Conservation (phyloP, 2,329 filamentous ascomycete species). For the Aspergillus clavatus region DNA sequence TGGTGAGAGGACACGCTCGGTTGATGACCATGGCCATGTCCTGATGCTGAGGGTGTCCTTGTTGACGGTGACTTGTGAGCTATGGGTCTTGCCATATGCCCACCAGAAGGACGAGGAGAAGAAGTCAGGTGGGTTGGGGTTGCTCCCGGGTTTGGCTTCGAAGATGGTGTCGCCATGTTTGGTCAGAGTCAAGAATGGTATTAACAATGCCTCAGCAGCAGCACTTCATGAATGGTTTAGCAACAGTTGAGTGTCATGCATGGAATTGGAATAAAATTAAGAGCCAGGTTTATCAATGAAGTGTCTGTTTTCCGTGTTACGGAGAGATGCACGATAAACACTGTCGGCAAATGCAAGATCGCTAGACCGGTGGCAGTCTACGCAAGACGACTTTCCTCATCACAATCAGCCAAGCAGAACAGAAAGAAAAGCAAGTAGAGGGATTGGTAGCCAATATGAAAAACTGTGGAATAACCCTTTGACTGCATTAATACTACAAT, state of each 20-base stretch:
- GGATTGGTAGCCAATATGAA: neutral
- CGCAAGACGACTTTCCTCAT: neutral
- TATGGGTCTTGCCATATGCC: slow-evolving; percentile 36
- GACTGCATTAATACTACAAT: neutral
- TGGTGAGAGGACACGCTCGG: slow-evolving; percentile 38
- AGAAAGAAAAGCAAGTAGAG: neutral
- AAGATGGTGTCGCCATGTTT: slow-evolving; percentile 43
- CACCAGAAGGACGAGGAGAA: slow-evolving; percentile 40
- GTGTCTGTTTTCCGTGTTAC: slow-evolving; percentile 2
- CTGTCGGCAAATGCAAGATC: neutral
- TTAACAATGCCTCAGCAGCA: neutral
- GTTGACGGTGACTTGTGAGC: slow-evolving; percentile 44
- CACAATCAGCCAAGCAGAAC: neutral
- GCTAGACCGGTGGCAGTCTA: neutral
- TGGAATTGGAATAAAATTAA: neutral
- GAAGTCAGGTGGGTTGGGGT: slow-evolving; percentile 43
- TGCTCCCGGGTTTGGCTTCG: slow-evolving; percentile 38
- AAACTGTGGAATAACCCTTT: neutral
- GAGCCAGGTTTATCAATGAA: slow-evolving; percentile 1
- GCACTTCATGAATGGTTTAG: neutral
- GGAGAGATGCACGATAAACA: neutral
- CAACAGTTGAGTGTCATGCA: slow-evolving; percentile 1
- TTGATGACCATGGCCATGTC: slow-evolving; percentile 32
- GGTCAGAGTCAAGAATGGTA: neutral
- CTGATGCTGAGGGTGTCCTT: slow-evolving; percentile 40